Evolutionary conservation across 257 asterid genomes (phyloP).

Genomic region (Nicotiana attenuata): DNA sequence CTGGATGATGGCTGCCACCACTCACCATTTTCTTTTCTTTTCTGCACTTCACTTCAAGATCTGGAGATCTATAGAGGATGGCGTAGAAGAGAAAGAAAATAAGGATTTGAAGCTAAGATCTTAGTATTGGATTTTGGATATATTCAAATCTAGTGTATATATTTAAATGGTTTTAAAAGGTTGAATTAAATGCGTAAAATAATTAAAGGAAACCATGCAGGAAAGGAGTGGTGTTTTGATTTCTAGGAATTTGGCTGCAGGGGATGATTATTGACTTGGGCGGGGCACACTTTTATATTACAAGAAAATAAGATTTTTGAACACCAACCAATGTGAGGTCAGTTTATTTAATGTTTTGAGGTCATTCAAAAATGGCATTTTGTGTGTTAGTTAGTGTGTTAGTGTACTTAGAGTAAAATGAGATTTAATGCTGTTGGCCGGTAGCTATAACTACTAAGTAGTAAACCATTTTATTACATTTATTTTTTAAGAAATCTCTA

Average conservation of each 20-base stretch:
- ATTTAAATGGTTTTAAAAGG: not conserved
- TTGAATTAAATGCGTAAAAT: not conserved
- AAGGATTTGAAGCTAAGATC: not conserved
- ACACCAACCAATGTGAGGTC: not conserved
- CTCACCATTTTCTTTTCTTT: constrained; percentile 20
- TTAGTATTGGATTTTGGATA: not conserved
- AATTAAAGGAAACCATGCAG: not conserved
- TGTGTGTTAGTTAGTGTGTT: constrained; percentile 21
- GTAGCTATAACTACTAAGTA: not conserved
- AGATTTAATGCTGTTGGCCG: constrained; percentile 19
- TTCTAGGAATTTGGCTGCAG: not conserved
- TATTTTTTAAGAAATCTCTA: not conserved
- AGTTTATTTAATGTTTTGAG: not conserved
- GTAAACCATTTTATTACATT: not conserved
- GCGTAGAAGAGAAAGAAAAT: constrained; percentile 23
- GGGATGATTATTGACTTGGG: not conserved
- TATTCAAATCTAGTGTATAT: not conserved
- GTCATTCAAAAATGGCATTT: constrained; percentile 4
- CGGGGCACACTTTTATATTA: not conserved
- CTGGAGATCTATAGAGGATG: constrained; percentile 4
- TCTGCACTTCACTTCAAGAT: constrained; percentile 10
- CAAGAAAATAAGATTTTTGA: not conserved
- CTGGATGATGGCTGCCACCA: constrained; percentile 15
- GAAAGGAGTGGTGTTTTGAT: not conserved
- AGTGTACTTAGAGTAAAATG: constrained; percentile 3